Conservation (phyloP, 1,284 basidiomycete species). For the Pseudozyma tsukubaensis region DNA sequence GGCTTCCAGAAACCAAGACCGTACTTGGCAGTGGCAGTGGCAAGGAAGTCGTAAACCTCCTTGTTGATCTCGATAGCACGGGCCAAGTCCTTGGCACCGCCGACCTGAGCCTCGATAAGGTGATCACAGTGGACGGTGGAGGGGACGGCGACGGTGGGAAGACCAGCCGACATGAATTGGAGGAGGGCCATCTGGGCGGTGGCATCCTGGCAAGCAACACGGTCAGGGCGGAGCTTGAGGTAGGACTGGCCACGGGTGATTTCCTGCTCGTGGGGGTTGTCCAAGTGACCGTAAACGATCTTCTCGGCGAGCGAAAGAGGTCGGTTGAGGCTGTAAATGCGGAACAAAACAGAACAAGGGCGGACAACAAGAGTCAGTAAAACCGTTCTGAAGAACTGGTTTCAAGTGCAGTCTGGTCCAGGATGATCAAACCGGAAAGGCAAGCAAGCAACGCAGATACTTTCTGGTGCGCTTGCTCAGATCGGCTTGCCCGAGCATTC, state of each 20-base stretch:
- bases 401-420: not conserved
- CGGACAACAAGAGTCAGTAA: slow-evolving; percentile 12
- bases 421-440: too few species aligned
- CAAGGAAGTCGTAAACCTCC: slow-evolving; percentile 99
- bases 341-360: not conserved
- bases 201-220: slow-evolving; percentile 99
- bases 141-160: slow-evolving; percentile 87
- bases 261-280: slow-evolving; percentile 68
- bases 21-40: slow-evolving; percentile 97
- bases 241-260: slow-evolving; percentile 66
- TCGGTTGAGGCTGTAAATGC: slow-evolving; percentile 64
- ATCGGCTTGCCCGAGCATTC: too few species aligned
- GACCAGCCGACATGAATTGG: slow-evolving; percentile 98
- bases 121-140: slow-evolving; percentile 95
- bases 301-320: slow-evolving; percentile 67
- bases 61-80: slow-evolving; percentile 94
- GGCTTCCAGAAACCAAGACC: slow-evolving; percentile 99
- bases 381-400: slow-evolving; percentile 1
- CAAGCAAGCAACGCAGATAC: too few species aligned
- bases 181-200: slow-evolving; percentile 99
- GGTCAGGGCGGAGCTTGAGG: slow-evolving; percentile 71
- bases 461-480: too few species aligned
- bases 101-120: slow-evolving; percentile 95
- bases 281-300: slow-evolving; percentile 69
- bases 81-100: slow-evolving; percentile 90